Evolutionary conservation across 1,284 basidiomycete genomes (phyloP).

Genomic region (Trichosporon asahii): DNA sequence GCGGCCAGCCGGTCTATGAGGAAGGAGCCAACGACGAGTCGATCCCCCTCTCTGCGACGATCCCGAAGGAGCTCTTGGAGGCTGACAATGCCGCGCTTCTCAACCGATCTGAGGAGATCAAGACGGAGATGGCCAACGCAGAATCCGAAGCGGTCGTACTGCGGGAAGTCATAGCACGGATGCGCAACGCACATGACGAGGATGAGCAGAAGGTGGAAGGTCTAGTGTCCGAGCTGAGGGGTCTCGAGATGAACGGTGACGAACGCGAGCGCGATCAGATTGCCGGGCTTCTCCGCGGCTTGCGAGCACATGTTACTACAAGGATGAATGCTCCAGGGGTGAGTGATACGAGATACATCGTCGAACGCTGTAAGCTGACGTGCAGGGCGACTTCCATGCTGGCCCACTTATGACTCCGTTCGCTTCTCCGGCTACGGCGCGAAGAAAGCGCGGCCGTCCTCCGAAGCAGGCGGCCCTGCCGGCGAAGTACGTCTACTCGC

Average conservation of each 20-base stretch:
- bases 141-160: constrained; percentile 18
- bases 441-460: constrained; percentile 35
- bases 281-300: constrained; percentile 25
- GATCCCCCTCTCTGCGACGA: neutral
- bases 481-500: constrained; percentile 11
- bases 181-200: constrained; percentile 29
- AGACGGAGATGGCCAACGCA: constrained; percentile 17
- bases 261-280: constrained; percentile 34
- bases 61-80: constrained; percentile 13
- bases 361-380: neutral
- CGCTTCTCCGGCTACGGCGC: constrained; percentile 38
- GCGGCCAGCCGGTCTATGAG: constrained; percentile 13
- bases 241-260: constrained; percentile 24
- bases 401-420: constrained; percentile 23
- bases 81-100: constrained; percentile 17
- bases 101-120: neutral
- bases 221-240: constrained; percentile 30
- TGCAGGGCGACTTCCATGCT: constrained; percentile 9
- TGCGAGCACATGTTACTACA: constrained; percentile 20
- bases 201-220: constrained; percentile 31
- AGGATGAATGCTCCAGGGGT: constrained; percentile 20
- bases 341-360: neutral
- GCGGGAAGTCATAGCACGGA: constrained; percentile 27
- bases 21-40: neutral
- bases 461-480: constrained; percentile 26